Percentiles rank a stretch among this genome's conserved stretches.
phyloP scores from a whole-genome alignment of 1,284 basidiomycete genomes.

The Sanghuangporus sanghuang region DNA sequence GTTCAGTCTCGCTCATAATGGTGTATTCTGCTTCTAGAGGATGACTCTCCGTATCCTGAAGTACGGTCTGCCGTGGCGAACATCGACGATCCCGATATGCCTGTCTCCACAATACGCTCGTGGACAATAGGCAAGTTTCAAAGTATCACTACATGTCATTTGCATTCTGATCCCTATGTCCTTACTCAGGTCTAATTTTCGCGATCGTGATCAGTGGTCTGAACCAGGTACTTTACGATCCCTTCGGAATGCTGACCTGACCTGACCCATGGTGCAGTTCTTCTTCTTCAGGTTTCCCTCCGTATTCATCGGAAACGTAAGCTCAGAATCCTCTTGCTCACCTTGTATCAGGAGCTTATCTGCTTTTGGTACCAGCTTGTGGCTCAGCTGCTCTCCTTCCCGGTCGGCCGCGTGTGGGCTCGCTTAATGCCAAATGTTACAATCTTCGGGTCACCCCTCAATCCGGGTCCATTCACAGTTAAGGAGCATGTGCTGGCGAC shows the following conservation, averaged over 20 bases:
- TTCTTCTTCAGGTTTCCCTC: conserved; percentile 49
- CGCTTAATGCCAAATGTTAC: conserved; percentile 35
- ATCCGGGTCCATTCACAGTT: conserved; percentile 43
- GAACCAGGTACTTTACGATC: conserved; percentile 53
- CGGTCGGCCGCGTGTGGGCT: conserved; percentile 40
- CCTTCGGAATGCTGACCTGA: conserved; percentile 25
- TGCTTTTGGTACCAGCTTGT: conserved; percentile 30
- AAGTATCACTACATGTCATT: conserved; percentile 37
- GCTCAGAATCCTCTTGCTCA: neutral
- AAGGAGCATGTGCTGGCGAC: conserved; percentile 46
- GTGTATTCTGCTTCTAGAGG: conserved; percentile 1
- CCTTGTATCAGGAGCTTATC: neutral
- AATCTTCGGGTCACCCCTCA: conserved; percentile 39
- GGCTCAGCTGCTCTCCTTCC: conserved; percentile 43
- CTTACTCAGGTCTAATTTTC: conserved; percentile 30
- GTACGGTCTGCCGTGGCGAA: conserved; percentile 33
- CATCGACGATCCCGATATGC: conserved; percentile 23
- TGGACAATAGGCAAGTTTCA: conserved; percentile 29
- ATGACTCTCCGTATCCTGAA: conserved; percentile 30
- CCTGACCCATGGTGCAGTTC: conserved; percentile 32
- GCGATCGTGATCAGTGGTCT: conserved; percentile 45
- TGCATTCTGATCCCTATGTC: neutral
- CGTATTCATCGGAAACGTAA: conserved; percentile 31
- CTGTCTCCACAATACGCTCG: conserved; percentile 32
- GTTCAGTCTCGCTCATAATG: neutral